These are phyloP conservation scores for Persicaria tinctoria DNA, from an alignment of 148 eudicot species.

Conservation along the genomic window DNA sequence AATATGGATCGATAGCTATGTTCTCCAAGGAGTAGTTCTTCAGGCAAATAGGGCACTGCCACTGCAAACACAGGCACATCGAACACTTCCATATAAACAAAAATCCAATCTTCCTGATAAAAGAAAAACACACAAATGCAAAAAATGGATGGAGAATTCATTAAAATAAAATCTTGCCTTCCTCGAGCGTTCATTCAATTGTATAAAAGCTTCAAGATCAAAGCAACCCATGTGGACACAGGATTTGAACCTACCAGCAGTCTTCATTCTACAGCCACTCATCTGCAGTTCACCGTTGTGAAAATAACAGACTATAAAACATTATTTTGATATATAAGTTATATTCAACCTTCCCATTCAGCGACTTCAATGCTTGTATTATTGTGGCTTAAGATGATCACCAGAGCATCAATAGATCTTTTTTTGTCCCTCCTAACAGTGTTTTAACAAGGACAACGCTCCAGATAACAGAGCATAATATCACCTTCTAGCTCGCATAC, in stretches of 20 bases:
- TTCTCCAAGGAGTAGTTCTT: conserved; percentile 56
- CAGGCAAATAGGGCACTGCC: conserved; percentile 77
- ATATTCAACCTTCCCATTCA: not conserved
- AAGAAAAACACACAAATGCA: conserved; percentile 4
- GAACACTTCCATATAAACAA: not conserved
- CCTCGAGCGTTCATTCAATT: conserved; percentile 77
- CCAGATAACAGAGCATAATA: not conserved
- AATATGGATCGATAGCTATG: conserved; percentile 53
- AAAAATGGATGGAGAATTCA: not conserved
- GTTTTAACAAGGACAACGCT: not conserved
- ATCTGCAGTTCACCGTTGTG: conserved; percentile 36
- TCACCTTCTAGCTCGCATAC: not conserved
- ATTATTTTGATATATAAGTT: not conserved
- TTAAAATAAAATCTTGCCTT: conserved; percentile 51
- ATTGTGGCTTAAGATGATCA: not conserved
- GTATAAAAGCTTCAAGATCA: conserved; percentile 86
- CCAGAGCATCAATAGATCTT: not conserved
- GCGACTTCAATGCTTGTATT: not conserved
- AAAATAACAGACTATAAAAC: not conserved
- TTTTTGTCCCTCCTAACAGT: not conserved
- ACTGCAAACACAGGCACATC: conserved; percentile 46
- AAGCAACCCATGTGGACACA: conserved; percentile 97
- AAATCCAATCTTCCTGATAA: not conserved
- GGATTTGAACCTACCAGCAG: conserved; percentile 88
- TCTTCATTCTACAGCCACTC: conserved; percentile 93